A percentile compares a stretch with the other conserved stretches of the same genome.
Evolutionary conservation across 345 rosid genomes (phyloP).

Genomic region (Aurinia saxatilis): DNA sequence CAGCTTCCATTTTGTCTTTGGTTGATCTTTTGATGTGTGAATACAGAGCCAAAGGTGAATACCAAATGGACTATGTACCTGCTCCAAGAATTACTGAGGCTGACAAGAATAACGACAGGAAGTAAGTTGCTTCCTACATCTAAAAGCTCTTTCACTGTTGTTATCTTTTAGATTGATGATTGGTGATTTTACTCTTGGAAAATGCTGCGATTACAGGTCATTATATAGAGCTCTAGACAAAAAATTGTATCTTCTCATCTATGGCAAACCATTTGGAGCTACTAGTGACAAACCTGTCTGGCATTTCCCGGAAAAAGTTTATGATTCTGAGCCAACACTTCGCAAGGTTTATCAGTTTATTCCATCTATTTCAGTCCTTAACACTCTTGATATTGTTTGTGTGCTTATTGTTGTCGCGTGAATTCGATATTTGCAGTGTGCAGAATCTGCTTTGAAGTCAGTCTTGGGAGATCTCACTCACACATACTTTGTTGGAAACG

Average conservation of each 20-base stretch:
- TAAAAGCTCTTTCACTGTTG: not conserved
- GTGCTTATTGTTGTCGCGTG: not conserved
- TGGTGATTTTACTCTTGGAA: not conserved
- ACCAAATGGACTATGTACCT: constrained; percentile 84
- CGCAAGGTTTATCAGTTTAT: constrained; percentile 33
- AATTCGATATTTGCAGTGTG: constrained; percentile 49
- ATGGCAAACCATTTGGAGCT: constrained; percentile 52
- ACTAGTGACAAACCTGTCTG: constrained; percentile 57
- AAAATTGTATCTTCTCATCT: constrained; percentile 75
- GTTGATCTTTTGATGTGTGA: constrained; percentile 15
- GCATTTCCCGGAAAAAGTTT: constrained; percentile 93
- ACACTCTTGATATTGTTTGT: not conserved
- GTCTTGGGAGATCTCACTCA: constrained; percentile 74
- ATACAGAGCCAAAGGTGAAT: constrained; percentile 82
- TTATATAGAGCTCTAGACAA: constrained; percentile 82
- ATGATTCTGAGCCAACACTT: constrained; percentile 83
- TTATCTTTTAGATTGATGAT: not conserved
- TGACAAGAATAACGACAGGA: constrained; percentile 73
- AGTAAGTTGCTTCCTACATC: constrained; percentile 37
- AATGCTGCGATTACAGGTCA: constrained; percentile 32
- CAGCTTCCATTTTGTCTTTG: too few species aligned
- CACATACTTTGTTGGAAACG: constrained; percentile 92
- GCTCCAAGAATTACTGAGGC: constrained; percentile 93
- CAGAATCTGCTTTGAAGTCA: constrained; percentile 77
- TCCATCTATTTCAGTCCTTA: not conserved